phyloP scores from a whole-genome alignment of 2,329 filamentous ascomycete genomes.

The Ascochyta viciae-villosae region DNA sequence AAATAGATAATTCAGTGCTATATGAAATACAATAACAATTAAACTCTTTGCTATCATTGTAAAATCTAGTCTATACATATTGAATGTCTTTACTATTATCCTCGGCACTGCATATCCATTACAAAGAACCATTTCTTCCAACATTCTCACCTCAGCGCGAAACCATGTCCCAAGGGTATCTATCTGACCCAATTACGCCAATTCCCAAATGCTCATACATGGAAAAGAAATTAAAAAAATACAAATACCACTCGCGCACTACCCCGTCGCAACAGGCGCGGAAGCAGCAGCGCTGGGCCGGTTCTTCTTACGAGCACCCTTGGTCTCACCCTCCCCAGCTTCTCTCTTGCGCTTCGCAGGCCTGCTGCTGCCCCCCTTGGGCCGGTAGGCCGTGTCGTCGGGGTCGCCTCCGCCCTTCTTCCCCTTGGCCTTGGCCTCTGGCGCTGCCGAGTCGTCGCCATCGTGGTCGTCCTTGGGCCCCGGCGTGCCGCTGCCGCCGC shows the following conservation, averaged over 20 bases:
- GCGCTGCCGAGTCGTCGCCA: slow-evolving; percentile 51
- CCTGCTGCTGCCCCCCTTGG: slow-evolving; percentile 56
- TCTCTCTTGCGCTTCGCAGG: slow-evolving; percentile 54
- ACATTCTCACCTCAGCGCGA: background rate
- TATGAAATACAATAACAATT: too few species aligned
- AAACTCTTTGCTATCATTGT: too few species aligned
- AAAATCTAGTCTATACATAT: too few species aligned
- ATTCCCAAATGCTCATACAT: slow-evolving; percentile 5
- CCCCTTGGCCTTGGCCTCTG: slow-evolving; percentile 35
- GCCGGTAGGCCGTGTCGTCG: slow-evolving; percentile 56
- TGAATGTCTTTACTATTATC: too few species aligned
- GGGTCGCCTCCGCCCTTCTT: slow-evolving; percentile 44
- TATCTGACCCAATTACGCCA: slow-evolving; percentile 17
- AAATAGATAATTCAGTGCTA: too few species aligned
- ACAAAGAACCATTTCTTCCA: too few species aligned
- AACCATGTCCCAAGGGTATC: slow-evolving; percentile 22
- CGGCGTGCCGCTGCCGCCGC: slow-evolving; percentile 31
- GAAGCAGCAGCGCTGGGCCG: slow-evolving; percentile 31
- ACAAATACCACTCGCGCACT: background rate
- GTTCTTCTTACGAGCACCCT: slow-evolving; percentile 44
- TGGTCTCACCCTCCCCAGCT: slow-evolving; percentile 40
- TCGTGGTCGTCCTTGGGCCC: slow-evolving; percentile 48
- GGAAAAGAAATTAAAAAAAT: background rate
- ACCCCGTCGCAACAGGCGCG: background rate
- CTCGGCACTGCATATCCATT: too few species aligned